Conservation (phyloP, 2,329 filamentous ascomycete genomes). For the Cadophora malorum region DNA sequence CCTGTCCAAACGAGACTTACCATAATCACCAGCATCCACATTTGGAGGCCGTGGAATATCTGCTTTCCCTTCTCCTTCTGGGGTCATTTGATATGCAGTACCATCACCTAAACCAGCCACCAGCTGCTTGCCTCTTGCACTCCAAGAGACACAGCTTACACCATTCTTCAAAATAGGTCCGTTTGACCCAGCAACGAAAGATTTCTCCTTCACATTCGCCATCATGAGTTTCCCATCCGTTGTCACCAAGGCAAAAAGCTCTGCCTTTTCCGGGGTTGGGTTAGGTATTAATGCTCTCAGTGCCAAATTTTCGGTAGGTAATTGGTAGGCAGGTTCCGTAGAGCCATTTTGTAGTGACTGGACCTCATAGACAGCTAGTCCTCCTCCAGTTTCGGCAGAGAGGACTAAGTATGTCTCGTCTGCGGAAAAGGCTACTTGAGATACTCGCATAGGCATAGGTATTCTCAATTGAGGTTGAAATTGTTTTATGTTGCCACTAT, state of each 20-base stretch:
- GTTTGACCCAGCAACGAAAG: slow-evolving; percentile 61
- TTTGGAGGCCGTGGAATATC: slow-evolving; percentile 79
- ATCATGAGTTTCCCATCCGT: slow-evolving; percentile 81
- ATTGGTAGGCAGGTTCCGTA: slow-evolving; percentile 73
- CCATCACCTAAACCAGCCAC: slow-evolving; percentile 86
- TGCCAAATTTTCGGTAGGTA: slow-evolving; percentile 76
- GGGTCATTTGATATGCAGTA: slow-evolving; percentile 81
- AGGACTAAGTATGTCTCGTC: slow-evolving; percentile 86
- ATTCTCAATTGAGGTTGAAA: slow-evolving; percentile 79
- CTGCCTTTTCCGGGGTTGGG: slow-evolving; percentile 73
- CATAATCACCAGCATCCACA: slow-evolving; percentile 67
- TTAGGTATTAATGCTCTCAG: slow-evolving; percentile 82
- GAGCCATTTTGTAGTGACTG: slow-evolving; percentile 69
- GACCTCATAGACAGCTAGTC: slow-evolving; percentile 83
- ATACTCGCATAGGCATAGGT: slow-evolving; percentile 75
- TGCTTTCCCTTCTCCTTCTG: slow-evolving; percentile 77
- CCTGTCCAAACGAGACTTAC: slow-evolving; percentile 54
- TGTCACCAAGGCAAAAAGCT: slow-evolving; percentile 82
- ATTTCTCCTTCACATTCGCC: slow-evolving; percentile 75
- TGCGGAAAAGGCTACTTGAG: slow-evolving; percentile 89
- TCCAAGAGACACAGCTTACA: slow-evolving; percentile 90
- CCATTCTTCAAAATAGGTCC: slow-evolving; percentile 73
- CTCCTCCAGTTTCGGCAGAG: slow-evolving; percentile 80
- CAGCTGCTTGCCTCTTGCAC: slow-evolving; percentile 89
- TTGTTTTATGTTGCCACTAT: slow-evolving; percentile 65